Evolutionary conservation across 2,329 filamentous ascomycete genomes (phyloP).

Genomic region (Microdochium paspali): DNA sequence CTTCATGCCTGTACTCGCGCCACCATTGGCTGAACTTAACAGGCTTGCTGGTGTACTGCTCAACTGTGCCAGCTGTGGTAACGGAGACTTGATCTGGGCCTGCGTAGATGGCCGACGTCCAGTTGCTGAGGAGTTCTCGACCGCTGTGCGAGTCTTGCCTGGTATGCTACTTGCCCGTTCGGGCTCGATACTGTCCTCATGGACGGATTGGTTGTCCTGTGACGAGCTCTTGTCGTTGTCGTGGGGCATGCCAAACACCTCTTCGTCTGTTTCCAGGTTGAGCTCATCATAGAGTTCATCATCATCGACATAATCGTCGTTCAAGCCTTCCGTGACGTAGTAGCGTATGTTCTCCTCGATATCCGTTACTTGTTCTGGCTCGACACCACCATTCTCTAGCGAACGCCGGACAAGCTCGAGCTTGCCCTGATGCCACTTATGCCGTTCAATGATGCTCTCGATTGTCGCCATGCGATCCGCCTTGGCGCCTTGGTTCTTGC

Average conservation of each 20-base stretch:
- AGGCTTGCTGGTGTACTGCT: slow-evolving; percentile 51
- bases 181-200: slow-evolving; percentile 66
- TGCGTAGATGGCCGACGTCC: slow-evolving; percentile 58
- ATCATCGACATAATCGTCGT: slow-evolving; percentile 85
- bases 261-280: slow-evolving; percentile 86
- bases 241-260: slow-evolving; percentile 67
- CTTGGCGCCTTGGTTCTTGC: slow-evolving; percentile 77
- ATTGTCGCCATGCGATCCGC: slow-evolving; percentile 83
- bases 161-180: slow-evolving; percentile 38
- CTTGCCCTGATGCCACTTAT: slow-evolving; percentile 94
- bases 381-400: slow-evolving; percentile 85
- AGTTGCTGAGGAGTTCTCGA: slow-evolving; percentile 46
- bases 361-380: slow-evolving; percentile 77
- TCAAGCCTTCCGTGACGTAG: slow-evolving; percentile 85
- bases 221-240: slow-evolving; percentile 89
- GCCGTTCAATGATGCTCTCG: slow-evolving; percentile 73
- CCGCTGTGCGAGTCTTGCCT: slow-evolving; percentile 42
- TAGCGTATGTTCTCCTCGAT: slow-evolving; percentile 90
- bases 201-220: slow-evolving; percentile 86
- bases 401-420: slow-evolving; percentile 84
- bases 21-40: slow-evolving; percentile 50
- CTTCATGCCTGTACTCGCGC: slow-evolving; percentile 63
- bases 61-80: slow-evolving; percentile 85
- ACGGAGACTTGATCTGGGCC: slow-evolving; percentile 82
- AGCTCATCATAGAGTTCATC: slow-evolving; percentile 94